Evolutionary conservation across 1,284 basidiomycete species (phyloP), one percentile per base, ranked within the genome.

Genomic region (Schizophyllum amplum): DNA sequence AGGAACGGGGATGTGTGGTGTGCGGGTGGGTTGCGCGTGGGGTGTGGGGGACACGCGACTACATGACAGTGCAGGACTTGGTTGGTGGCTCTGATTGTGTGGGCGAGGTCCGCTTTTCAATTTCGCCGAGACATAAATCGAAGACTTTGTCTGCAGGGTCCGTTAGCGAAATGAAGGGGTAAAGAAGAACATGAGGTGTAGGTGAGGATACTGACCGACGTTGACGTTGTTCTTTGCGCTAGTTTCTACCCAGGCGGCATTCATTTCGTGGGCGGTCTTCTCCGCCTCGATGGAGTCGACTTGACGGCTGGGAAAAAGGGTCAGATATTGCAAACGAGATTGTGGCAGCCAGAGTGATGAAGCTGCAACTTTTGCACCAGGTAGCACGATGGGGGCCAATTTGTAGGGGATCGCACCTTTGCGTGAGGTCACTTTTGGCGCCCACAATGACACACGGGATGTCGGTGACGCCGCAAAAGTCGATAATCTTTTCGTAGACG

Each of bases 391-490:
- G n/a, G n/a, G n/a, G n/a, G n/a, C n/a, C n/a, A n/a, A n/a, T n/a
- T n/a, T n/a, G n/a, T n/a, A n/a, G n/a, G n/a, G n/a, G n/a, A n/a
- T n/a, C 79, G 69, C 69, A 92, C 87, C 78, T 88, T 71, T 68
- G 79, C 67, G 73, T 78, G 69, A 99, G 73, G 76, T 99, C 96
- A 57, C 81, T 81, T 81, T 99, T 99, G 65, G 96, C 90, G 17
- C 95, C 96, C 23, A 98, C 96, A 62, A 99, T 86, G 51, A 99
- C 93, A 70, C 95, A 94, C 17, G 97, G 94, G 48, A 98, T 90
- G 63, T 86, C 83, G 59, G 86, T 85, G 55, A 92, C 81, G 54
- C 95, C 96, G 55, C 89, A 92, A 26, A 60, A 21, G 72, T 95
- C 89, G 66, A 94, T 77, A 66, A 99, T 96, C 83, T 99, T 99